Evolutionary conservation across 192 early-diverging fungal genomes (phyloP), one percentile per base, ranked within the genome.

Genomic region (Rhizophagus sp.): DNA sequence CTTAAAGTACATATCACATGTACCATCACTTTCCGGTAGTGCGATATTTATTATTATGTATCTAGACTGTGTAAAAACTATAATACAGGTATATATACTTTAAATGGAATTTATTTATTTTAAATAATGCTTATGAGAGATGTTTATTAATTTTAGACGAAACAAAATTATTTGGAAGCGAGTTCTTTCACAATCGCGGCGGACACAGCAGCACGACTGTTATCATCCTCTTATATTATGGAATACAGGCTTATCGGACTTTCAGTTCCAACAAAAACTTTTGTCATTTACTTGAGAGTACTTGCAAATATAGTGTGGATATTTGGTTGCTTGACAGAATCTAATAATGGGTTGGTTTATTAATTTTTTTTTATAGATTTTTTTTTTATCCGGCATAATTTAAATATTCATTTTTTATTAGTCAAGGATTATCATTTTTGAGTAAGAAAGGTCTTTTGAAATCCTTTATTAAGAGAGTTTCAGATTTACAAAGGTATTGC

Each of bases 31-130:
- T 27, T 66, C 85, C 8, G 84, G 86, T 22, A 86, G 84, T 64
- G 85, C 89, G 1, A 83, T 89, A 67, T 86, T 88, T 76, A 86
- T 81, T 1, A 81, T 81, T 2, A 82, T 89, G 69, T 90, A 88
- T 79, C 66, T 90, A 13, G 78, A 87, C n/a, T 88, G 87, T 71
- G 22, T 79, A 41, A 52, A 71, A 36, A 25, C n/a, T 1, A 30
- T 79, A n/a, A 79, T 76, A 34, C 36, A 76, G 73, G 73, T 75
- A 50, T 7, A 19, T 30, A 19, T 34, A 33, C 17, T 67, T 11
- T 70, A 39, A 41, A 22, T 66, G 1, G 13, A 33, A 33, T 66
- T 66, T 33, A 0, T 8, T 33, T 33, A 33, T 33, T 17, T 11
- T 33, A 15, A 27, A 27, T 27, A 33, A 33, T 67, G 34, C 33